phyloP scores from a whole-genome alignment of 2,329 filamentous ascomycete species.

The Monosporascus cannonballus region DNA sequence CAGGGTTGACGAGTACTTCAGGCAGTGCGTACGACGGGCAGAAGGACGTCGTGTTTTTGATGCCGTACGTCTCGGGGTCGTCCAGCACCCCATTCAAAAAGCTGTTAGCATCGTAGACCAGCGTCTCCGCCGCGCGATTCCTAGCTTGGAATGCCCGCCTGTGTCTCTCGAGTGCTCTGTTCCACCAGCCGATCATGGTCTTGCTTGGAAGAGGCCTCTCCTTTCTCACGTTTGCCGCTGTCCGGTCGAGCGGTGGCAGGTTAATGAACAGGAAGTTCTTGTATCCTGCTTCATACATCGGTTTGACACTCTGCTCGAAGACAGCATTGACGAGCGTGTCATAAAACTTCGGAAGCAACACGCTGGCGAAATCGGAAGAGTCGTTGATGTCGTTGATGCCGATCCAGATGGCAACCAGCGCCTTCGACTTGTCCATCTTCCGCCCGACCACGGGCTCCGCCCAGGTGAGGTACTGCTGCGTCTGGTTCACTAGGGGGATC shows the following conservation, averaged over 20 bases:
- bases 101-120: constrained; percentile 27
- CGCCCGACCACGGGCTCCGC: constrained; percentile 33
- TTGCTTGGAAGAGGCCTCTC: constrained; percentile 35
- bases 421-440: constrained; percentile 26
- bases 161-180: constrained; percentile 22
- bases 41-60: constrained; percentile 23
- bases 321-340: constrained; percentile 32
- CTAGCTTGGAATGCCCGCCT: constrained; percentile 25
- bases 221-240: constrained; percentile 28
- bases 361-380: constrained; percentile 32
- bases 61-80: constrained; percentile 17
- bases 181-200: constrained; percentile 40
- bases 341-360: constrained; percentile 40
- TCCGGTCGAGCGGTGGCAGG: constrained; percentile 43
- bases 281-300: constrained; percentile 41
- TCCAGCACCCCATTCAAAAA: constrained; percentile 25
- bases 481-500: constrained; percentile 42
- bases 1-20: constrained; percentile 15
- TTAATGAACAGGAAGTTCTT: constrained; percentile 47
- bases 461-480: constrained; percentile 40
- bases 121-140: constrained; percentile 11
- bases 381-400: constrained; percentile 53
- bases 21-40: constrained; percentile 19
- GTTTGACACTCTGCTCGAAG: constrained; percentile 32
- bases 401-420: constrained; percentile 45